These are phyloP conservation scores for Magnusiomyces ingens DNA, from an alignment of 1,139 yeast species.

Conservation along the genomic window DNA sequence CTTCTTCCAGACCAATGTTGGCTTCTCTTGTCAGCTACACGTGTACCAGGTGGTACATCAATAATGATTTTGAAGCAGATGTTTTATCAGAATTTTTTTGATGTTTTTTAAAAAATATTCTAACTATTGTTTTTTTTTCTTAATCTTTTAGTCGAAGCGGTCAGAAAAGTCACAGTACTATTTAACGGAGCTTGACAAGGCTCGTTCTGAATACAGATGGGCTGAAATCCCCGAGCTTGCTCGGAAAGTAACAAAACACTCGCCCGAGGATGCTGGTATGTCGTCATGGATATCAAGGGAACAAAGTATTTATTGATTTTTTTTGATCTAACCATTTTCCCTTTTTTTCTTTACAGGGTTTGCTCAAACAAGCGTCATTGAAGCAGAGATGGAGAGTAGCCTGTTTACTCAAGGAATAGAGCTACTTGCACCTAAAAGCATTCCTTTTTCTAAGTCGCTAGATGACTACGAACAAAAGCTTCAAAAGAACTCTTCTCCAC, in stretches of 20 bases:
- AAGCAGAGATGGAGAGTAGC: constrained; percentile 7
- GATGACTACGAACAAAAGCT: constrained; percentile 5
- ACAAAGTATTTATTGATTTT: not conserved
- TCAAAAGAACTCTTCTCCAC: not conserved
- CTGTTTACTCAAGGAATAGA: constrained; percentile 6
- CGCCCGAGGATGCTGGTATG: constrained; percentile 15
- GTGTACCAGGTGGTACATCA: too few relatives aligned
- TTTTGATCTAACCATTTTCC: not conserved
- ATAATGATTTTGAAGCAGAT: too few relatives aligned
- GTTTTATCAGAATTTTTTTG: too few relatives aligned
- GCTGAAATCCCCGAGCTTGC: constrained; percentile 22
- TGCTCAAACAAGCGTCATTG: constrained; percentile 12
- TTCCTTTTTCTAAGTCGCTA: constrained; percentile 5
- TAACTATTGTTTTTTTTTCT: too few relatives aligned
- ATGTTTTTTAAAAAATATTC: too few relatives aligned
- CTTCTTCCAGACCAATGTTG: too few relatives aligned
- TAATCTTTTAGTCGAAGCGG: not conserved
- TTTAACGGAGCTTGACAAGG: constrained; percentile 20
- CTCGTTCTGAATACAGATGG: constrained; percentile 21
- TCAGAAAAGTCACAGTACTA: constrained; percentile 13
- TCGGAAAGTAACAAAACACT: constrained; percentile 20
- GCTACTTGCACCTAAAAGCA: constrained; percentile 9
- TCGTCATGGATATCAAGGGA: not conserved
- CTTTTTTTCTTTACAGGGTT: constrained; percentile 7
- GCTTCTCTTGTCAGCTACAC: too few relatives aligned